Base-by-base conservation (phyloP, 1,139 yeast genomes). In the Yamadazyma mexicana region DNA sequence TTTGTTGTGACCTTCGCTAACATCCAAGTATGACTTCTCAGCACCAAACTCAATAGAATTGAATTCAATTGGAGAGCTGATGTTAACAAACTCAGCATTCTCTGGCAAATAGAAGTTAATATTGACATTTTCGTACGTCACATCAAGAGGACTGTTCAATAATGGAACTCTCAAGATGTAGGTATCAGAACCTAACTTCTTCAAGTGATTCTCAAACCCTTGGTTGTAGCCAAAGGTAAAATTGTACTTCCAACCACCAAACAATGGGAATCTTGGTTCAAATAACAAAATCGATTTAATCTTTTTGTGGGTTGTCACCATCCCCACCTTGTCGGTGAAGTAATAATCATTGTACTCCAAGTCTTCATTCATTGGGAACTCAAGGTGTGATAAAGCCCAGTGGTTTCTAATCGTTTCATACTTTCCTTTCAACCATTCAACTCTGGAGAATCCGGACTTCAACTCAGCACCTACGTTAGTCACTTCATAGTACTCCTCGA, bases 191-290 rank as follows among this genome's bases (percentile, higher is more conserved):
- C 62, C 59, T 11, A 67, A 50, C 45, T 60, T 58, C 49, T 65
- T 79, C 42, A 88, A 68, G 51, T 74, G 81, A 36, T 77, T 66
- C 20, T 67, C 57, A 34, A 89, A 64, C 30, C 72, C 67, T 48
- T 79, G 77, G 41, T 83, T 79, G 96, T 96, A 94, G 6, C 98
- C 98, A 54, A 92, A 66, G 16, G 98, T 92, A 69, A 88, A 92
- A 64, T 92, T 89, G 65, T 89, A 92, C 54, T 83, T 78, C 99
- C 99, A 92, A 31, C 91, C 95, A 36, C 98, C 99, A 64, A 88
- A 87, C 7, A 92, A 56, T 10, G 99, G 99, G 69, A 73, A 92
- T 59, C 99, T 77, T 40, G 98, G 98, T 55, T 77, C 80, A 48
- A 92, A 61, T 31, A 82, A 69, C 41, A 88, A 65, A 45, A 72